These are phyloP conservation scores for Myriosclerotinia duriaeana DNA, from an alignment of 2,329 filamentous ascomycete genomes.

Conservation along the genomic window DNA sequence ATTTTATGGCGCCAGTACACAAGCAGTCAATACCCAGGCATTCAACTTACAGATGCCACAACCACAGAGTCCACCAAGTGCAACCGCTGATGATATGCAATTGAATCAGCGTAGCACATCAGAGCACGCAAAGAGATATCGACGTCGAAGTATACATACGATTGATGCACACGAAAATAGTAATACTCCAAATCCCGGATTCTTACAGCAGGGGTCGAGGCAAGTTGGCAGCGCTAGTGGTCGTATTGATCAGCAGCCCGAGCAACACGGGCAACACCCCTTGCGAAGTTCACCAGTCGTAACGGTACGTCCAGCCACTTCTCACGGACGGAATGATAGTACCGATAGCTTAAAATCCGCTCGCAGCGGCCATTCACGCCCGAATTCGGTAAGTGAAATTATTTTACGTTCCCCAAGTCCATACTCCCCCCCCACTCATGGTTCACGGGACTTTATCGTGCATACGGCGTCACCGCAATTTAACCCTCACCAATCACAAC, in stretches of 20 bases:
- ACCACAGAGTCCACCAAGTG: conserved; percentile 29
- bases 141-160: conserved; percentile 79
- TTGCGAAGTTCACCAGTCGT: conserved; percentile 40
- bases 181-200: conserved; percentile 26
- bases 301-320: conserved; percentile 33
- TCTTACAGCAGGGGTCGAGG: conserved; percentile 36
- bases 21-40: conserved; percentile 33
- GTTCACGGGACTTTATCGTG: conserved; percentile 28
- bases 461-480: conserved; percentile 33
- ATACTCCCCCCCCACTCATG: conserved; percentile 21
- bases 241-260: conserved; percentile 38
- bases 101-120: conserved; percentile 55
- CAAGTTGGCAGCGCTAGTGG: conserved; percentile 38
- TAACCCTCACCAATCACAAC: conserved; percentile 39
- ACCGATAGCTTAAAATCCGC: conserved; percentile 63
- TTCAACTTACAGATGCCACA: conserved; percentile 37
- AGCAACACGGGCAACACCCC: conserved; percentile 38
- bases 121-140: conserved; percentile 72
- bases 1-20: conserved; percentile 50
- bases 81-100: conserved; percentile 44
- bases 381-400: conserved; percentile 62
- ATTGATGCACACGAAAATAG: conserved; percentile 45
- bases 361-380: conserved; percentile 58
- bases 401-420: conserved; percentile 18
- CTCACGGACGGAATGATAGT: conserved; percentile 52